phyloP scores from a whole-genome alignment of 805 yeast species.

The Yarrowia sp. region DNA sequence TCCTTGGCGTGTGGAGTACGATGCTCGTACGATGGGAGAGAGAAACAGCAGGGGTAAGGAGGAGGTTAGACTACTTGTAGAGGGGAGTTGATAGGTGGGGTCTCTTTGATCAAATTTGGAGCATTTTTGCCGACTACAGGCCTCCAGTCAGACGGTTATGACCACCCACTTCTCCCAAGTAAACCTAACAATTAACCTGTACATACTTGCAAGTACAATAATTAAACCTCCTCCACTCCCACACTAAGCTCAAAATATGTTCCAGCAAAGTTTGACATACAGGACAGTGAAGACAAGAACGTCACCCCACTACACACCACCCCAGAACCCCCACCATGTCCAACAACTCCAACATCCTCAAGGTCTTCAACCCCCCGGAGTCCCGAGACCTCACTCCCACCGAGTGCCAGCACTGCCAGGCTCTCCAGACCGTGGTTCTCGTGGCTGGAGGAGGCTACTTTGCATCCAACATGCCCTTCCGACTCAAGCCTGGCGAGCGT shows the following conservation, averaged over 20 bases:
- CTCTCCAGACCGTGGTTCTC: constrained; percentile 65
- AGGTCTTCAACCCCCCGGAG: constrained; percentile 43
- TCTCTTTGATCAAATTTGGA: too few relatives aligned
- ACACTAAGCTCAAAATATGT: not conserved
- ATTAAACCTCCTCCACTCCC: not conserved
- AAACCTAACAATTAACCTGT: not conserved
- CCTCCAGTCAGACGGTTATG: too few relatives aligned
- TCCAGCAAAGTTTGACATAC: constrained; percentile 7
- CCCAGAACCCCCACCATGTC: constrained; percentile 18
- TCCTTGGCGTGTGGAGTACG: not conserved
- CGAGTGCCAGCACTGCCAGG: constrained; percentile 73
- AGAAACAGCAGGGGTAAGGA: too few relatives aligned
- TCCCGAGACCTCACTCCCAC: constrained; percentile 42
- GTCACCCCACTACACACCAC: not conserved
- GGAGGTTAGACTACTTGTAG: too few relatives aligned
- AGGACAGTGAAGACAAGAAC: not conserved
- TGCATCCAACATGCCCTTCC: constrained; percentile 58
- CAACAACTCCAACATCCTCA: constrained; percentile 44
- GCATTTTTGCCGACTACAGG: too few relatives aligned
- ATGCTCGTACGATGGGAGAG: too few relatives aligned
- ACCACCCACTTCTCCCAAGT: not conserved
- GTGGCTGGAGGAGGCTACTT: constrained; percentile 70
- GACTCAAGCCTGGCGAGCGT: constrained; percentile 53
- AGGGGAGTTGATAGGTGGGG: too few relatives aligned
- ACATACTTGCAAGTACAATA: not conserved